Conservation (phyloP, 2,329 filamentous ascomycete genomes). For the Neopestalotiopsis sp. region DNA sequence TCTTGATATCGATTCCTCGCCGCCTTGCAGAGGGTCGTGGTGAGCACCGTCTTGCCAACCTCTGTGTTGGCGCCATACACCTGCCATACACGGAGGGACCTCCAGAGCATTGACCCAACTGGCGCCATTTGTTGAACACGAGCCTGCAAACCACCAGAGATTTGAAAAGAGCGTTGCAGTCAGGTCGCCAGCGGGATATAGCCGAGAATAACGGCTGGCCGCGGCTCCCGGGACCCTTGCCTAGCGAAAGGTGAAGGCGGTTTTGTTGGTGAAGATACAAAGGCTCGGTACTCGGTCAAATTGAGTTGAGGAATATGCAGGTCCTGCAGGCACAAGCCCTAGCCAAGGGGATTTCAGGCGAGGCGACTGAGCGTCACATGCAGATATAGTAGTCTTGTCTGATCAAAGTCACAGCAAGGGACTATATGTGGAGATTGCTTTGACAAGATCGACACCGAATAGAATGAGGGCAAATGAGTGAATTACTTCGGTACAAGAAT, state of each 20-base stretch:
- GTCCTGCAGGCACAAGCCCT: slow-evolving; percentile 1
- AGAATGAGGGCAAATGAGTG: neutral
- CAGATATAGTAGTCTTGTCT: neutral
- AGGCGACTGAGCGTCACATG: neutral
- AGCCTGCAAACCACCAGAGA: neutral
- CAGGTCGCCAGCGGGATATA: neutral
- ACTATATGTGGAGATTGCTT: neutral
- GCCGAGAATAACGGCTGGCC: neutral
- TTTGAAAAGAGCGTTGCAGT: neutral
- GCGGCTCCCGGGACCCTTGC: neutral
- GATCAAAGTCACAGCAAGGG: neutral
- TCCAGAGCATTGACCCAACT: slow-evolving; percentile 68
- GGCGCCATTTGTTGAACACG: slow-evolving; percentile 44
- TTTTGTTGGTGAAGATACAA: neutral
- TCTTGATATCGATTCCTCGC: slow-evolving; percentile 51
- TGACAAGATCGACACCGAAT: neutral
- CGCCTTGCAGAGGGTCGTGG: slow-evolving; percentile 73
- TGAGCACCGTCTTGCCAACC: slow-evolving; percentile 84
- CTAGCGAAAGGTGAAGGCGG: neutral
- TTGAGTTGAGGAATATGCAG: neutral
- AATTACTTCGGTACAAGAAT: neutral
- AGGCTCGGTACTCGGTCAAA: neutral
- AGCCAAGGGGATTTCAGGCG: neutral
- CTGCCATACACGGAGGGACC: slow-evolving; percentile 72
- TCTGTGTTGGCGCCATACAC: slow-evolving; percentile 85